Percentiles rank a stretch among this genome's conserved stretches.
Conservation (phyloP, 352 stramenopile genomes). For the Phytopythium helicoides region DNA sequence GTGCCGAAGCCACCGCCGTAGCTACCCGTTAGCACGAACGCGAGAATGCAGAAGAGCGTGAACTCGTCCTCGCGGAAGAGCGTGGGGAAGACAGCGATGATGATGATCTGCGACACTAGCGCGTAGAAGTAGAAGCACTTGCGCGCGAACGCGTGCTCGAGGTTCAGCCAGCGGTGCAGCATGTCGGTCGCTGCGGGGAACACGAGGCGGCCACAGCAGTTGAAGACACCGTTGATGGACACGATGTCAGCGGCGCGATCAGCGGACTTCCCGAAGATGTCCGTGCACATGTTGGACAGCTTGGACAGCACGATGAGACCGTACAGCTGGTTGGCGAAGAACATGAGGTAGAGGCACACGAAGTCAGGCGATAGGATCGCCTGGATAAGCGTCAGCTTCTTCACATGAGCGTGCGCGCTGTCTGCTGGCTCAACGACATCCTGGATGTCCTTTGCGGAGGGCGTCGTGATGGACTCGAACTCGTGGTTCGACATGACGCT, state of each 20-base stretch:
- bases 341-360: conserved; percentile 71
- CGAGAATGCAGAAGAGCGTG: conserved; percentile 41
- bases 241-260: conserved; percentile 45
- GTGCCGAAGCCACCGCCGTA: conserved; percentile 77
- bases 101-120: conserved; percentile 61
- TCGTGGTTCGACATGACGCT: conserved; percentile 42
- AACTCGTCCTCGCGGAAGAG: conserved; percentile 61
- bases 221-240: conserved; percentile 64
- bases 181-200: conserved; percentile 48
- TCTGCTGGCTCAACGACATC: conserved; percentile 15
- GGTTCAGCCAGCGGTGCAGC: conserved; percentile 36
- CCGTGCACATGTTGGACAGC: conserved; percentile 52
- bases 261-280: conserved; percentile 41
- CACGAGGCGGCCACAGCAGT: conserved; percentile 48
- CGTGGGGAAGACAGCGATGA: conserved; percentile 55
- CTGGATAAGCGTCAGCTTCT: conserved; percentile 48
- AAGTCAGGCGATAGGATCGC: conserved; percentile 57
- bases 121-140: conserved; percentile 65
- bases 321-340: conserved; percentile 63
- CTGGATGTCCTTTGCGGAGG: conserved; percentile 30
- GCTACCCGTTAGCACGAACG: conserved; percentile 67
- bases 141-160: conserved; percentile 45
- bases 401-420: conserved; percentile 30
- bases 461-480: conserved; percentile 42
- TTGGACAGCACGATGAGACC: conserved; percentile 66